Percentiles rank a stretch among this genome's conserved stretches.
Evolutionary conservation across 2,329 filamentous ascomycete species (phyloP).

Genomic region (Davidsoniella neocaledoniae): DNA sequence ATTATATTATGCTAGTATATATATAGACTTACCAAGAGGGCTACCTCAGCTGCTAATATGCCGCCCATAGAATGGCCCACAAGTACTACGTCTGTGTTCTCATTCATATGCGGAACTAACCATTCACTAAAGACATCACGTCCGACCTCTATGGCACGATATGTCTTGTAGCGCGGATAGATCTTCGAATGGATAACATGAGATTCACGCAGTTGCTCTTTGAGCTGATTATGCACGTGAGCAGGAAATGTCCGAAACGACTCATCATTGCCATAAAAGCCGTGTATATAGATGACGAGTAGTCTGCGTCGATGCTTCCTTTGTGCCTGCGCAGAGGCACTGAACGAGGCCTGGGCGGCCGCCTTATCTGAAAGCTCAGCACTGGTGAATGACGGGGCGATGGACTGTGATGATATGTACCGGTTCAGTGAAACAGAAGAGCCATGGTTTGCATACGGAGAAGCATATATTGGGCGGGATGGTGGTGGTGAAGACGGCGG

Average conservation of each 20-base stretch:
- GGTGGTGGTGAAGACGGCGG: not conserved
- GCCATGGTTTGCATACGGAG: slow-evolving; percentile 14
- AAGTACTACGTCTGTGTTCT: slow-evolving; percentile 61
- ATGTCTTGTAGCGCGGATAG: slow-evolving; percentile 65
- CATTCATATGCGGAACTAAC: slow-evolving; percentile 60
- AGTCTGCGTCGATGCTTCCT: slow-evolving; percentile 33
- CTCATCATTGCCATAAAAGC: slow-evolving; percentile 76
- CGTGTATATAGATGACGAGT: slow-evolving; percentile 71
- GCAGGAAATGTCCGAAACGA: slow-evolving; percentile 80
- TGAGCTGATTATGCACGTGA: slow-evolving; percentile 64
- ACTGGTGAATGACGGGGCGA: slow-evolving; percentile 14
- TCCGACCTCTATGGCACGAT: slow-evolving; percentile 53
- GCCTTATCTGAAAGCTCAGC: not conserved
- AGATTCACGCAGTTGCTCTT: slow-evolving; percentile 47
- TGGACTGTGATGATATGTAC: slow-evolving; percentile 26
- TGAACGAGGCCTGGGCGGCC: no score
- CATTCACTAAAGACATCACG: slow-evolving; percentile 71
- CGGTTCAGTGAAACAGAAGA: slow-evolving; percentile 19
- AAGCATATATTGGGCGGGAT: not conserved
- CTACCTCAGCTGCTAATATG: slow-evolving; percentile 63
- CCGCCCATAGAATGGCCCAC: slow-evolving; percentile 87
- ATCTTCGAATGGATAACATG: slow-evolving; percentile 78
- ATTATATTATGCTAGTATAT: no score
- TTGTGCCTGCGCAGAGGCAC: no score
- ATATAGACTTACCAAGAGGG: slow-evolving; percentile 35